Percentiles rank a stretch among this genome's conserved stretches.
These are phyloP conservation scores for Dendrothele bispora DNA, from an alignment of 768 basidiomycete genomes.

Conservation along the genomic window DNA sequence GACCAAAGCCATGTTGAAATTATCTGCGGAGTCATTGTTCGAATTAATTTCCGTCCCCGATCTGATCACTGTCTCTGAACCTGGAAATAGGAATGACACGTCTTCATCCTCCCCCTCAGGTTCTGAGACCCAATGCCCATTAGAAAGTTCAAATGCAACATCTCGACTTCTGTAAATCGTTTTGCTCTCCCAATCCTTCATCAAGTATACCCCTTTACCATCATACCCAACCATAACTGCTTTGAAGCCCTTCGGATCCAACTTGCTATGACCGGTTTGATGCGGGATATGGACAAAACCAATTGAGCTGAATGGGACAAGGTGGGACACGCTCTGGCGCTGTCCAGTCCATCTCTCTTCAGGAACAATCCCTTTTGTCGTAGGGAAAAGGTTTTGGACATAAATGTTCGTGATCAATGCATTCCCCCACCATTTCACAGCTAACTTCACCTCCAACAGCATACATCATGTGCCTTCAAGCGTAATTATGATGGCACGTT, in stretches of 20 bases:
- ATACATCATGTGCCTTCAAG: background rate
- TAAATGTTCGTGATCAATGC: background rate
- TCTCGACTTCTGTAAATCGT: constrained; percentile 1
- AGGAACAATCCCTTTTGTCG: background rate
- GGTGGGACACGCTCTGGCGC: constrained; percentile 11
- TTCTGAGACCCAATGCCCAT: background rate
- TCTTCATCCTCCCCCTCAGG: constrained; percentile 1
- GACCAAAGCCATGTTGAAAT: too few relatives aligned
- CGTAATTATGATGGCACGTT: constrained; percentile 7
- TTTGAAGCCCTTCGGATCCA: constrained; percentile 1
- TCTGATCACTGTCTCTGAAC: too few relatives aligned
- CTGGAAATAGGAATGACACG: too few relatives aligned
- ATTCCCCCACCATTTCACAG: constrained; percentile 10
- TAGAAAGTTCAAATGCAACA: background rate
- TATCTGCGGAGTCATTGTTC: too few relatives aligned
- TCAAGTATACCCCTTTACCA: background rate
- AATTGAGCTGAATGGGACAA: constrained; percentile 22
- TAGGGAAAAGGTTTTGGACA: background rate
- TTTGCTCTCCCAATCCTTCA: background rate
- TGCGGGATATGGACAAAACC: constrained; percentile 20
- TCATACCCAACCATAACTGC: background rate
- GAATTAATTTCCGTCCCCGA: too few relatives aligned
- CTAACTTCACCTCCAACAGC: constrained; percentile 9
- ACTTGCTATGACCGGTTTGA: constrained; percentile 8
- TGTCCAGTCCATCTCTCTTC: background rate